Conservation (phyloP, 257 asterid species). For the Penstemon eatonii region DNA sequence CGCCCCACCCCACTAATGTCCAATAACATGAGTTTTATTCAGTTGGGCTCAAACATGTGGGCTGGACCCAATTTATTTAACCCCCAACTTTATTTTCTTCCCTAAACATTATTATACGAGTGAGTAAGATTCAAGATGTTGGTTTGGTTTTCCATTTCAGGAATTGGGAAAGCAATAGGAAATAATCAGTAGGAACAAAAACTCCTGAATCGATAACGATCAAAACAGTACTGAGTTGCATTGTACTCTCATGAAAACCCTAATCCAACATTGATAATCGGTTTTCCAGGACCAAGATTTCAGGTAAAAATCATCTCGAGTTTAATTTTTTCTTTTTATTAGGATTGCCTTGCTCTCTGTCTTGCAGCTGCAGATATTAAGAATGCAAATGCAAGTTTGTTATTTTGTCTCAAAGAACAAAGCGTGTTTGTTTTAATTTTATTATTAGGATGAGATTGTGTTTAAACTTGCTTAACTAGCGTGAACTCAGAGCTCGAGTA, state of each 20-base stretch:
- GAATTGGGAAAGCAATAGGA: background rate
- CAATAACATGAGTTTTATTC: background rate
- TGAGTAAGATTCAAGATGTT: background rate
- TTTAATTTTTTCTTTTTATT: background rate
- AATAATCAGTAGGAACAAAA: conserved; percentile 6
- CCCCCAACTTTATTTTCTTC: background rate
- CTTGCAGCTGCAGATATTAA: background rate
- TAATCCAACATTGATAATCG: conserved; percentile 6
- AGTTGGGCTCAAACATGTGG: background rate
- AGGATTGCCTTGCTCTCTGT: background rate
- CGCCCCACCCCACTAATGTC: too few relatives aligned
- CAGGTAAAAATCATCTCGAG: background rate
- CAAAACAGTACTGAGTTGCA: conserved; percentile 9
- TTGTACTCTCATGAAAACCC: conserved; percentile 15
- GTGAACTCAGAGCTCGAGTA: too few relatives aligned
- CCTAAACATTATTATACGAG: background rate
- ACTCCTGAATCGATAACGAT: conserved; percentile 9
- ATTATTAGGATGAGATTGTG: background rate
- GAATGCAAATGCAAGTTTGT: background rate
- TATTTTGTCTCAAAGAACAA: background rate
- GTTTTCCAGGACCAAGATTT: conserved; percentile 6
- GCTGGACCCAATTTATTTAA: background rate
- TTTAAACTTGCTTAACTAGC: background rate
- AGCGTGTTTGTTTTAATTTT: background rate
- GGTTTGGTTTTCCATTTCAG: background rate